These are phyloP conservation scores for Plasmodium reichenowi DNA, from an alignment of 169 alveolate species.

Conservation along the genomic window DNA sequence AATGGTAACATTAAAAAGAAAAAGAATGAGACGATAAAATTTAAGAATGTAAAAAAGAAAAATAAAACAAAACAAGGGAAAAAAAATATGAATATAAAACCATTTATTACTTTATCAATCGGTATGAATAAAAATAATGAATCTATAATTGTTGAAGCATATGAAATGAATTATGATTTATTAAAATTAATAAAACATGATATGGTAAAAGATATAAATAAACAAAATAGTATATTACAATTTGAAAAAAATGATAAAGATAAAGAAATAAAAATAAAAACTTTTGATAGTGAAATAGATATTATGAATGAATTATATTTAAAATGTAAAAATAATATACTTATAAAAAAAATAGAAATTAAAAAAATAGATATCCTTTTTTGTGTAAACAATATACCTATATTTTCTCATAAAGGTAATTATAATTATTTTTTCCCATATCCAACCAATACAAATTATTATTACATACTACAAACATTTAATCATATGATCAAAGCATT, in stretches of 20 bases:
- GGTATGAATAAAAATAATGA: constrained; percentile 63
- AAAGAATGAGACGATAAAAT: not conserved
- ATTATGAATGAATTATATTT: constrained; percentile 74
- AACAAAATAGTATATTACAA: constrained; percentile 67
- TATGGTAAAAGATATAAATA: constrained; percentile 59
- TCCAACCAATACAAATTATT: constrained; percentile 52
- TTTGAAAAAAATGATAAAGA: constrained; percentile 54
- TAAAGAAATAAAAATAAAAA: constrained; percentile 65
- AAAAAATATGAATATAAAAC: constrained; percentile 28
- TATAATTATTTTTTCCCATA: constrained; percentile 62
- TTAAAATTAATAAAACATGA: constrained; percentile 47
- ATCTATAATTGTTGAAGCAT: constrained; percentile 68
- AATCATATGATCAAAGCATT: constrained; percentile 52
- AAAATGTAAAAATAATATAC: constrained; percentile 58
- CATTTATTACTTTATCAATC: constrained; percentile 67
- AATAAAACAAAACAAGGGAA: constrained; percentile 33
- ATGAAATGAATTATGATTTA: constrained; percentile 72
- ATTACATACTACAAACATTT: constrained; percentile 53
- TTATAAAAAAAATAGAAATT: constrained; percentile 58
- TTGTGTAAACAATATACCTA: constrained; percentile 74
- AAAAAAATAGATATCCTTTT: constrained; percentile 58
- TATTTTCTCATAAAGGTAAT: constrained; percentile 51
- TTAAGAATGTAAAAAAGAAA: not conserved
- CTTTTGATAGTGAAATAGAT: constrained; percentile 60
- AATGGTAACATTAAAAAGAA: not conserved